phyloP scores from a whole-genome alignment of 441 rosid genomes.

The Erodium moschatum region DNA sequence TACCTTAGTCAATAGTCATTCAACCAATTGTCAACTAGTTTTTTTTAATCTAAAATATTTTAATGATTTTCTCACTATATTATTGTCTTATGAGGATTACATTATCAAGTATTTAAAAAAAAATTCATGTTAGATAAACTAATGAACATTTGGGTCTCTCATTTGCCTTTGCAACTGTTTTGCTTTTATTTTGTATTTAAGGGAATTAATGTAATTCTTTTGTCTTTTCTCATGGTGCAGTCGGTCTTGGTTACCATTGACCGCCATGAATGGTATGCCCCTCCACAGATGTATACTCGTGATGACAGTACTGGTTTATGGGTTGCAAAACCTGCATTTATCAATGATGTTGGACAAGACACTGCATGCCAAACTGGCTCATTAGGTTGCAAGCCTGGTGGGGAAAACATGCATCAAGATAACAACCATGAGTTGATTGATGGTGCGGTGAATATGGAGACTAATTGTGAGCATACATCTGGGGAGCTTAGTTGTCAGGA shows the following conservation, averaged over 20 bases:
- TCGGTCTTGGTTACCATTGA: slow-evolving; percentile 76
- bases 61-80: too few relatives aligned
- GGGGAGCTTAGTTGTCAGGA: slow-evolving; percentile 31
- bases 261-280: slow-evolving; percentile 95
- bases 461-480: slow-evolving; percentile 41
- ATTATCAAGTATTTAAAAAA: too few relatives aligned
- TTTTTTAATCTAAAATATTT: too few relatives aligned
- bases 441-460: slow-evolving; percentile 45
- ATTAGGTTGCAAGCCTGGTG: slow-evolving; percentile 32
- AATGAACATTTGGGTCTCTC: background rate
- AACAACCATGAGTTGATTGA: slow-evolving; percentile 41
- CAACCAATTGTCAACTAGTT: too few relatives aligned
- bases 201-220: background rate
- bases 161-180: background rate
- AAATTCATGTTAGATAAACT: background rate
- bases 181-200: background rate
- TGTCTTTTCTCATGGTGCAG: slow-evolving; percentile 42
- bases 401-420: slow-evolving; percentile 41
- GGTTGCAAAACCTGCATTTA: slow-evolving; percentile 58
- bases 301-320: slow-evolving; percentile 84
- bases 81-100: too few relatives aligned
- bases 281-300: slow-evolving; percentile 83
- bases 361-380: slow-evolving; percentile 21
- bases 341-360: too few relatives aligned
- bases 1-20: too few relatives aligned